Evolutionary conservation across 23 red algal genomes (phyloP), one percentile per base, ranked within the genome.

Genomic region (Chondrus crispus): DNA sequence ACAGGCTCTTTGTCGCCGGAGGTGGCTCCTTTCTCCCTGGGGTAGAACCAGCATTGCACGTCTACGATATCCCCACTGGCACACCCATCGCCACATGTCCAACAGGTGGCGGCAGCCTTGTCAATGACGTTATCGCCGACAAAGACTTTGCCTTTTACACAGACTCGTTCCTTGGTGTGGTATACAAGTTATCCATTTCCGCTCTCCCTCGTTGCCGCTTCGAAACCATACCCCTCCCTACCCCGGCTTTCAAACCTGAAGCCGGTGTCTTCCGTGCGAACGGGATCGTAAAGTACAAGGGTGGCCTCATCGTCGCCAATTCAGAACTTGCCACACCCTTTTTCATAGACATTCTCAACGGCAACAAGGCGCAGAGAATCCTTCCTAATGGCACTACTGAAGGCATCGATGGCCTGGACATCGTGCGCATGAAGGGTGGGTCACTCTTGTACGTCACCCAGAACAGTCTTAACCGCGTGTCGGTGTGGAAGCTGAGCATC

Each of bases 1-100:
- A 20, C 42, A 11, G 6, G 1, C 32, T 90, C 18, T 90, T 80
- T 43, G 87, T 78, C 19, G 69, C 87, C 19, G 87, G 87, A 46
- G 87, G 29, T 6, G 87, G 87, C 2, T 4, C 52, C 3, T 8
- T 90, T 2, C 26, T 22, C 26, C 60, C 60, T 9, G 26, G 26
- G 9, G 60, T 22, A 32, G 60, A 66, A 19, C 71, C 71, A 0
- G 24, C 71, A 26, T 37, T 77, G 10, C 24, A 77, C 19, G 71
- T 77, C 26, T 77, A 77, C 2, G 44, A 42, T 26, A 48, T 77
- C 28, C 12, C 12, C 8, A 46, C 71, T 14, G 71, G 71, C 24
- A 48, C 32, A 46, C 10, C 28, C 44, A 20, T 48, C 8, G 2
- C 71, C 43, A 16, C 44, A n/a, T 77, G 71, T 44, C 12, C 26